Evolutionary conservation across 495 filamentous ascomycete species (phyloP).

Genomic region (Durotheca rogersii): DNA sequence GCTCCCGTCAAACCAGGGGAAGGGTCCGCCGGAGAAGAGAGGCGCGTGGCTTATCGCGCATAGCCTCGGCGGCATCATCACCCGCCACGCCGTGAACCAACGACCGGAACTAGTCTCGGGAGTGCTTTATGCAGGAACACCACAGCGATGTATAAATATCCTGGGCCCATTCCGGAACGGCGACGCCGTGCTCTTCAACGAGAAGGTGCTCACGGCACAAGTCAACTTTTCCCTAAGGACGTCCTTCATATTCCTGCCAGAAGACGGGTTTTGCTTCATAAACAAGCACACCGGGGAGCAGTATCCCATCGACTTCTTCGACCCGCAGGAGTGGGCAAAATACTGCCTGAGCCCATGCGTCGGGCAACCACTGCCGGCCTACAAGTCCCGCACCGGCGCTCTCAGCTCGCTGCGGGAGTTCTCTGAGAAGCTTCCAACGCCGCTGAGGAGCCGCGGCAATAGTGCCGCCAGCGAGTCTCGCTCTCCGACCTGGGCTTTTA

Average conservation of each 20-base stretch:
- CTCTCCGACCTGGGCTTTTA: conserved; percentile 28
- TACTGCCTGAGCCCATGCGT: conserved; percentile 79
- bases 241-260: conserved; percentile 79
- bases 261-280: conserved; percentile 86
- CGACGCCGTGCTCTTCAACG: conserved; percentile 86
- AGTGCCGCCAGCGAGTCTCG: conserved; percentile 29
- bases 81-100: conserved; percentile 85
- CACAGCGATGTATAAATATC: conserved; percentile 85
- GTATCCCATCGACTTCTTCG: conserved; percentile 83
- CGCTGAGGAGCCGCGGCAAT: conserved; percentile 33
- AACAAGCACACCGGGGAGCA: conserved; percentile 78
- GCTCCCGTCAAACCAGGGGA: conserved; percentile 70
- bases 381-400: conserved; percentile 34
- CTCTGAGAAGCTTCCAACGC: conserved; percentile 37
- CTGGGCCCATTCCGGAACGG: conserved; percentile 87
- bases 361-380: conserved; percentile 56
- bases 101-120: conserved; percentile 85
- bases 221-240: conserved; percentile 93
- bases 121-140: conserved; percentile 82
- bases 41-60: conserved; percentile 86
- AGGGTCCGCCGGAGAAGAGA: conserved; percentile 47
- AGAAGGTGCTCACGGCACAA: conserved; percentile 87
- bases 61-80: conserved; percentile 86
- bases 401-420: conserved; percentile 44
- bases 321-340: conserved; percentile 74